These are phyloP conservation scores for Abrus precatorius DNA, from an alignment of 306 rosid genomes.

Conservation along the genomic window DNA sequence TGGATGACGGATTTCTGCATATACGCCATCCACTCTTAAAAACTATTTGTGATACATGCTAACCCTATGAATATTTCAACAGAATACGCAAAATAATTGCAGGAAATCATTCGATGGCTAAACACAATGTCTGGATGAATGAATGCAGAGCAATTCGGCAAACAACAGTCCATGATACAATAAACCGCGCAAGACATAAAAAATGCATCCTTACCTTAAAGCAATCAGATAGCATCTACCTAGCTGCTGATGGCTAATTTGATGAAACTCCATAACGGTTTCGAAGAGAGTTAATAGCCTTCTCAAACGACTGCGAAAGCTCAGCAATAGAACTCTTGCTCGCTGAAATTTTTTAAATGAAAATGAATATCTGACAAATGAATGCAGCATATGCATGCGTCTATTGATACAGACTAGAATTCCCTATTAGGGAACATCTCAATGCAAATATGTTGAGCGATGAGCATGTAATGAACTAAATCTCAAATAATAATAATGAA, in stretches of 20 bases:
- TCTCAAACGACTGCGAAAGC: slow-evolving; percentile 78
- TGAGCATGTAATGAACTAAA: slow-evolving; percentile 10
- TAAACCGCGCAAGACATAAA: slow-evolving; percentile 25
- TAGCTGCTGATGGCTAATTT: slow-evolving; percentile 50
- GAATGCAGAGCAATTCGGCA: background rate
- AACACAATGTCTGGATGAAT: slow-evolving; percentile 12
- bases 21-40: background rate
- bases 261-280: slow-evolving; percentile 69
- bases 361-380: slow-evolving; percentile 37
- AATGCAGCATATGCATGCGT: background rate
- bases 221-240: slow-evolving; percentile 30
- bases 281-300: slow-evolving; percentile 73
- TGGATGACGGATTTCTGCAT: background rate
- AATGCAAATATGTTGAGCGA: slow-evolving; percentile 9
- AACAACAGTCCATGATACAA: slow-evolving; percentile 1
- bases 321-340: slow-evolving; percentile 75
- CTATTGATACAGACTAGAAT: background rate
- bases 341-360: slow-evolving; percentile 57
- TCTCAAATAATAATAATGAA: slow-evolving; percentile 8
- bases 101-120: slow-evolving; percentile 18
- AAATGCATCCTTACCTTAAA: slow-evolving; percentile 48
- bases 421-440: background rate
- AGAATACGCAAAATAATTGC: slow-evolving; percentile 16
- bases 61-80: slow-evolving; percentile 36
- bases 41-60: background rate